A percentile compares a stretch with the other conserved stretches of the same genome.
Evolutionary conservation across 208 protist genomes (phyloP).

Genomic region (Leishmania major): DNA sequence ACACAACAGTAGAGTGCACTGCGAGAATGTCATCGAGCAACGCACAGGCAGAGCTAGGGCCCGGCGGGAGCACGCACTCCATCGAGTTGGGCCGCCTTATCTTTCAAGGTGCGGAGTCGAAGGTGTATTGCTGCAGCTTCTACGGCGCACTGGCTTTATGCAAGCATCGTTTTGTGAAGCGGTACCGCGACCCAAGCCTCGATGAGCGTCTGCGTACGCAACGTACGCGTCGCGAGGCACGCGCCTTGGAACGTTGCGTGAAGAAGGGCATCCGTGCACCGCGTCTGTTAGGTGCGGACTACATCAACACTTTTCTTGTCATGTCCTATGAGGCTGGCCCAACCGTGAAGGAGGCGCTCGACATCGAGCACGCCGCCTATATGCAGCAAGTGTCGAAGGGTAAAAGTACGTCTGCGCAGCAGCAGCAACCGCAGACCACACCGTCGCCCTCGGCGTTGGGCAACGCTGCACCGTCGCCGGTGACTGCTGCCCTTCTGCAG

Average conservation of each 20-base stretch:
- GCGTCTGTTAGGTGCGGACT: slow-evolving; percentile 63
- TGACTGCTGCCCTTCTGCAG: slow-evolving; percentile 41
- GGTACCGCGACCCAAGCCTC: slow-evolving; percentile 73
- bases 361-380: slow-evolving; percentile 30
- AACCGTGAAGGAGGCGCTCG: slow-evolving; percentile 71
- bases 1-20: background rate
- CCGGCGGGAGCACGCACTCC: background rate
- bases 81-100: slow-evolving; percentile 35
- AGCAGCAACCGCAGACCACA: background rate
- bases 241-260: slow-evolving; percentile 60
- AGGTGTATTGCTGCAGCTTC: slow-evolving; percentile 73
- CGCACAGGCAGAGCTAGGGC: slow-evolving; percentile 9
- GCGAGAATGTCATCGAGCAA: background rate
- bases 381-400: background rate
- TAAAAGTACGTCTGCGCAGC: background rate
- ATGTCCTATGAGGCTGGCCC: slow-evolving; percentile 84
- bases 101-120: slow-evolving; percentile 81
- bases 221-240: slow-evolving; percentile 78
- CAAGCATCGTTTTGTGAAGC: slow-evolving; percentile 81
- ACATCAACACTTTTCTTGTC: slow-evolving; percentile 49
- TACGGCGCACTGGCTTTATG: slow-evolving; percentile 59
- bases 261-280: slow-evolving; percentile 72
- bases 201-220: slow-evolving; percentile 80
- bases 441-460: slow-evolving; percentile 22
- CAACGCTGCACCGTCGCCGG: slow-evolving; percentile 18